Conservation (phyloP, 257 asterid genomes). For the Capsicum rhomboideum region DNA sequence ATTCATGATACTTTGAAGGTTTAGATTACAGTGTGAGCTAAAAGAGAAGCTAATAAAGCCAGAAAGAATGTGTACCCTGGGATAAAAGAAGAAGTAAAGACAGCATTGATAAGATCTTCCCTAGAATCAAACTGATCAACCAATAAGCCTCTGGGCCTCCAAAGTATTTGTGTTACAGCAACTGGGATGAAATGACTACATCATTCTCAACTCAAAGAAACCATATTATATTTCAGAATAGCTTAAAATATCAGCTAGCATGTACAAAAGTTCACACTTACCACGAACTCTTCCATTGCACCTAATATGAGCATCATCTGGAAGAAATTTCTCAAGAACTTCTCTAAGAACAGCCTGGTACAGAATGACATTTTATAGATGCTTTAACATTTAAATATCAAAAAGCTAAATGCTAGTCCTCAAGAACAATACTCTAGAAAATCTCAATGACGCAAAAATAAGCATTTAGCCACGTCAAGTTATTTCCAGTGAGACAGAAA, state of each 20-base stretch:
- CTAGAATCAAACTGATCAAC: conserved; percentile 92
- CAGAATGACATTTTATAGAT: conserved; percentile 6
- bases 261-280: conserved; percentile 24
- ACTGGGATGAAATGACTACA: conserved; percentile 43
- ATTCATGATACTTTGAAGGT: conserved; percentile 7
- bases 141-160: conserved; percentile 94
- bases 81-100: conserved; percentile 85
- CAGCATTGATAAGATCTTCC: conserved; percentile 89
- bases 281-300: conserved; percentile 95
- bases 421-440: not conserved
- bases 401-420: not conserved
- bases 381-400: not conserved
- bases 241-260: conserved; percentile 10
- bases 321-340: conserved; percentile 55
- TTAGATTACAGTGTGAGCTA: conserved; percentile 5
- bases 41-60: not conserved
- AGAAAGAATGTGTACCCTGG: conserved; percentile 56
- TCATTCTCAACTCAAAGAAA: conserved; percentile 1
- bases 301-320: conserved; percentile 76
- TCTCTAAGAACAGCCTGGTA: conserved; percentile 92
- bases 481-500: not conserved
- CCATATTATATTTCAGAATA: not conserved
- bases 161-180: conserved; percentile 85
- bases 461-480: not conserved
- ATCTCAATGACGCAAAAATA: not conserved